Base-by-base conservation (phyloP, 192 early-diverging fungal genomes). In the Coemansia erecta region DNA sequence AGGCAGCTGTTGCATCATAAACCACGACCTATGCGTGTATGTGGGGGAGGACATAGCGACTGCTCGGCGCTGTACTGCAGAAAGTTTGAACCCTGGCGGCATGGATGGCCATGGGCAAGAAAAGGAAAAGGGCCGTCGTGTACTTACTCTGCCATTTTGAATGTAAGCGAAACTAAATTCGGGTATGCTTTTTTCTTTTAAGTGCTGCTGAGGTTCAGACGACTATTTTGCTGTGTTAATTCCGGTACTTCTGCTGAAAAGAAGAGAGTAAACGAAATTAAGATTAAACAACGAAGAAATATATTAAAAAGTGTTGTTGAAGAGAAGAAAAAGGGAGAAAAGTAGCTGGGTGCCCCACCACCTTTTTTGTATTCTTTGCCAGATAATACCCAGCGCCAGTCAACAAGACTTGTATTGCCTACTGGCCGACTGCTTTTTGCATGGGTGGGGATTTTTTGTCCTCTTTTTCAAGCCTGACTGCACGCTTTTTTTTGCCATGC, bases 121-220 rank as follows among this genome's bases (percentile, higher is more conserved):
- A 37, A 7, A 37, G 35, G 10, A 9, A 37, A 37, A 37, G 10
- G 8, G 35, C 8, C 35, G 6, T 8, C 10, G 8, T 44, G 55
- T 72, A 79, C 76, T 79, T 79, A 79, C 76, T 79, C 76, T 40
- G 76, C 60, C 70, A 72, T 79, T 53, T 61, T 70, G 28, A 28
- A 8, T 37, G 8, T 37, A 37, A 37, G 35, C 8, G 37, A 42
- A 49, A 43, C 60, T 21, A 49, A 47, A 35, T 15, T 53, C 11
- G 31, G 18, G 4, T 58, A 2, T 57, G 18, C 19, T 63, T 70
- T 63, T 46, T 24, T 70, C 56, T 52, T 63, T 70, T 64, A 18
- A 21, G 52, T 53, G 4, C 28, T 53, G 14, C 26, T 35, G 17
- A 17, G 52, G n/a, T 53, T 53, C 52, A 53, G 52, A 39, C 52